Evolutionary conservation across 352 stramenopile genomes (phyloP).

Genomic region (Phytophthora ohioensis): DNA sequence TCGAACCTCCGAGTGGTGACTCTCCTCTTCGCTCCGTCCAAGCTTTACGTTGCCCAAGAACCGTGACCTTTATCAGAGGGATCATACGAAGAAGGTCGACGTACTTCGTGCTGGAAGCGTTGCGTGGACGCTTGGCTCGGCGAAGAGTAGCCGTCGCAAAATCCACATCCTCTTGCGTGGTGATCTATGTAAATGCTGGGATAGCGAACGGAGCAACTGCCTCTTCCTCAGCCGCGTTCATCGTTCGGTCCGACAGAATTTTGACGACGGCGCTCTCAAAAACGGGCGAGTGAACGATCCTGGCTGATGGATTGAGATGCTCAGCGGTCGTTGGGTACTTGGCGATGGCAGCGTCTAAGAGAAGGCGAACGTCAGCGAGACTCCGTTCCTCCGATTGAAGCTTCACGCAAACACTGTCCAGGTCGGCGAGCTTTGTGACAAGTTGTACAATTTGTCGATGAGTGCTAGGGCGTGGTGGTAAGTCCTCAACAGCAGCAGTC

Average conservation of each 20-base stretch:
- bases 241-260: background rate
- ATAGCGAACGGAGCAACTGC: background rate
- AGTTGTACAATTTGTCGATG: background rate
- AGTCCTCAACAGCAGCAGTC: constrained; percentile 6
- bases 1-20: too few species aligned
- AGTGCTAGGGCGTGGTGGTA: constrained; percentile 1
- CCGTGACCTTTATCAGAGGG: too few species aligned
- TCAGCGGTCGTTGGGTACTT: background rate
- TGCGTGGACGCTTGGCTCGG: background rate
- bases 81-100: constrained; percentile 1
- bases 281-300: too few species aligned
- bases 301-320: background rate
- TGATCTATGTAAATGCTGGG: too few species aligned
- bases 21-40: too few species aligned
- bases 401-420: background rate
- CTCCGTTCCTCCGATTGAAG: background rate
- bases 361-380: background rate
- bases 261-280: constrained; percentile 7
- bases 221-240: background rate
- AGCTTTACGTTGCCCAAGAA: too few species aligned
- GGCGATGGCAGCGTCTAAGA: background rate
- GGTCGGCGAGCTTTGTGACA: background rate
- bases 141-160: constrained; percentile 1
- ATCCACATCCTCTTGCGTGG: background rate
- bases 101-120: background rate